Evolutionary conservation across 192 early-diverging fungal genomes (phyloP), one percentile per base, ranked within the genome.

Genomic region (Dissophora globulifera): DNA sequence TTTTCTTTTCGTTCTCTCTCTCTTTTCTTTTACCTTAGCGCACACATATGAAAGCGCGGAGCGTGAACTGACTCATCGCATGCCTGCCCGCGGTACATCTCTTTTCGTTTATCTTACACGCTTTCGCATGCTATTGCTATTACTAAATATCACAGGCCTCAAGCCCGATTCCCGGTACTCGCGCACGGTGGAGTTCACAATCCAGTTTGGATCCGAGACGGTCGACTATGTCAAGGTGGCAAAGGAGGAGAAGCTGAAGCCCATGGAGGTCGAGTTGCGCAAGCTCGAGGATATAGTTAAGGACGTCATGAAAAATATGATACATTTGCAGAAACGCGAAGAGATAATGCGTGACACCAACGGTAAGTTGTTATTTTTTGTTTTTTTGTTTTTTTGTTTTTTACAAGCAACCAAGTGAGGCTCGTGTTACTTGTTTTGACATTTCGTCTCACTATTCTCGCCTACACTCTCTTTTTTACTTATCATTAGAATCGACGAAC

Each of bases 401-500:
- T 32, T 75, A 88, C 94, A 98, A 87, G 87, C 90, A 0, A 97
- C 94, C 43, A 98, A 98, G 78, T 85, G 89, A 19, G 86, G 94
- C 30, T 93, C 97, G 22, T 84, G 91, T 64, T 91, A 88, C 80
- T 88, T 96, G 63, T 91, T 9, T 64, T 93, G 22, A 90, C 93
- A 13, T 84, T 98, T 57, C 75, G 92, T 51, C 81, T 88, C 30
- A 4, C 46, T 15, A 27, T 10, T 46, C 30, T 46, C 20, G 30
- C 25, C 52, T 25, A 23, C 46, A 27, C 17, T 11, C 22, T 48
- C 4, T 29, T 32, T 2, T 22, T 11, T 26, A 2, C 16, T 60
- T 11, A 9, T 17, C 33, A 32, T 61, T 67, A 88, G 95, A 98
- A 87, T 87, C 90, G 0, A 97, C 94, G 45, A 98, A 98, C 79